phyloP scores from a whole-genome alignment of 371 early-diverging fungal genomes.

The Vittaforma corneae region DNA sequence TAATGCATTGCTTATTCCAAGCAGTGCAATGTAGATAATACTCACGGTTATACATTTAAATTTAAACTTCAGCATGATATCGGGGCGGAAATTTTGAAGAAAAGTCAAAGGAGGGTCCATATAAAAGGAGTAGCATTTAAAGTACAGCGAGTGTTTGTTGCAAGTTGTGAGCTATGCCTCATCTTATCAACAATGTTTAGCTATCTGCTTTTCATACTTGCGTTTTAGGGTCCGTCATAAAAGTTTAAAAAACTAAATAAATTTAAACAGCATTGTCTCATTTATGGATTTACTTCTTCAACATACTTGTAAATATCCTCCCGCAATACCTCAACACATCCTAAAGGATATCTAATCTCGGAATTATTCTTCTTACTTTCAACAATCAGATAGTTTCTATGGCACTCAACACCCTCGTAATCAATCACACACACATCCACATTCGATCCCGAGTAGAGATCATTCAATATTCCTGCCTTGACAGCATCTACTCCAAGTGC shows the following conservation, averaged over 20 bases:
- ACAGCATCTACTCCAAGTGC: constrained; percentile 82
- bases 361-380: constrained; percentile 33
- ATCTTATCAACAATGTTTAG: too few species aligned
- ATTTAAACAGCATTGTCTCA: constrained; percentile 1
- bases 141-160: too few species aligned
- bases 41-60: too few species aligned
- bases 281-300: constrained; percentile 31
- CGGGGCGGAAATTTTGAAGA: too few species aligned
- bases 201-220: too few species aligned
- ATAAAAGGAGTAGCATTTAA: too few species aligned
- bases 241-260: not conserved
- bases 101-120: too few species aligned
- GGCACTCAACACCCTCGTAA: constrained; percentile 15
- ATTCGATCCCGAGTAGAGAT: constrained; percentile 93
- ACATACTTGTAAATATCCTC: constrained; percentile 48
- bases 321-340: constrained; percentile 22
- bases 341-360: constrained; percentile 30
- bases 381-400: constrained; percentile 42
- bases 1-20: too few species aligned
- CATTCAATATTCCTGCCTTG: constrained; percentile 94
- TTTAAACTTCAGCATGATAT: too few species aligned
- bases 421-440: constrained; percentile 68
- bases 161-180: too few species aligned
- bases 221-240: too few species aligned
- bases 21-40: too few species aligned